A percentile compares a stretch with the other conserved stretches of the same genome.
phyloP scores from a whole-genome alignment of 192 early-diverging fungal genomes.

The Coemansia umbellata region DNA sequence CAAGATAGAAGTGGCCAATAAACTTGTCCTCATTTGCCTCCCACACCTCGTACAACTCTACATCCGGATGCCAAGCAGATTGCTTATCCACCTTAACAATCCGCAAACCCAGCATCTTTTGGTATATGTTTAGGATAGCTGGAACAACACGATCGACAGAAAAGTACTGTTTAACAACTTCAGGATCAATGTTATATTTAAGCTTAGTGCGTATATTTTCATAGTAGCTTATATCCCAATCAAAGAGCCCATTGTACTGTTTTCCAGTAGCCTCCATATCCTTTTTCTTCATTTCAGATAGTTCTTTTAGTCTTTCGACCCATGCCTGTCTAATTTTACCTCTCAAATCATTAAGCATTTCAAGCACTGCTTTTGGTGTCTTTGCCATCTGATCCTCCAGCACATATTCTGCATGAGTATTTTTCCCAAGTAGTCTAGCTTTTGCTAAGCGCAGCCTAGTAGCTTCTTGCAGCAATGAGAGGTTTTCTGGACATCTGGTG shows the following conservation, averaged over 20 bases:
- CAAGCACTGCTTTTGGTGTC: constrained; percentile 50
- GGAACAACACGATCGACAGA: constrained; percentile 48
- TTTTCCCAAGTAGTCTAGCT: constrained; percentile 59
- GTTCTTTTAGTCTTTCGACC: constrained; percentile 48
- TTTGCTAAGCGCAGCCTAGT: constrained; percentile 38
- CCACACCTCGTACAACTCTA: constrained; percentile 62
- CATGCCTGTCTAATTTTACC: constrained; percentile 46
- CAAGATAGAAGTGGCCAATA: constrained; percentile 63
- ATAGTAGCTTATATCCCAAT: constrained; percentile 72
- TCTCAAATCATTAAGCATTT: constrained; percentile 57
- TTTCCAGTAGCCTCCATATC: constrained; percentile 25
- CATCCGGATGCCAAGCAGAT: constrained; percentile 66
- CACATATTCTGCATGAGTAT: constrained; percentile 57
- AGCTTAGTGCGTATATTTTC: constrained; percentile 55
- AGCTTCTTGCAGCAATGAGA: constrained; percentile 52
- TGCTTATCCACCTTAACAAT: constrained; percentile 55
- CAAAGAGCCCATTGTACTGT: constrained; percentile 32
- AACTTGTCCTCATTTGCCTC: constrained; percentile 53
- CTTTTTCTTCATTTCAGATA: constrained; percentile 57
- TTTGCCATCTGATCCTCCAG: constrained; percentile 77
- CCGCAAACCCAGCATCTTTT: constrained; percentile 57
- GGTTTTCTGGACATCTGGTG: constrained; percentile 52
- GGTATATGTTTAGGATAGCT: constrained; percentile 62
- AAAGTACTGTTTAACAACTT: constrained; percentile 70
- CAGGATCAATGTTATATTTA: constrained; percentile 59